Evolutionary conservation across 177 flowering plant genomes (phyloP).

Genomic region (Tripterygium wilfordii): DNA sequence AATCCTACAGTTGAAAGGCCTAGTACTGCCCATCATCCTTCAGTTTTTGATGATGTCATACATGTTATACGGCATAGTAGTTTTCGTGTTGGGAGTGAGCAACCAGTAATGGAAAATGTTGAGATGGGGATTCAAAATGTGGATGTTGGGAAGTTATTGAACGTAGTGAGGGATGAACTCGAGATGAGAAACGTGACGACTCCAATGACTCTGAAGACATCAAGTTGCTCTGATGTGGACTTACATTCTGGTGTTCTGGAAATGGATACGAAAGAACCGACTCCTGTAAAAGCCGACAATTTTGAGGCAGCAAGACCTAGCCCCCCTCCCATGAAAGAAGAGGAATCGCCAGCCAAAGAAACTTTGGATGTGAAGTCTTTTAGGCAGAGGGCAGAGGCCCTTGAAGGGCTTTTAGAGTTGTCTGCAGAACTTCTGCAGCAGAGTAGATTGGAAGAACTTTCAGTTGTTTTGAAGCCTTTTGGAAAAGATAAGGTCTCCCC

Average conservation of each 20-base stretch:
- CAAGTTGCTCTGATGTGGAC: slow-evolving; percentile 32
- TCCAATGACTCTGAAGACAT: slow-evolving; percentile 23
- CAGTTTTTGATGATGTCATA: slow-evolving; percentile 83
- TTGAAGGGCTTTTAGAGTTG: slow-evolving; percentile 72
- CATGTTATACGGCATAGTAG: slow-evolving; percentile 92
- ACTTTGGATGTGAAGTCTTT: slow-evolving; percentile 79
- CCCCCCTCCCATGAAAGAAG: slow-evolving; percentile 32
- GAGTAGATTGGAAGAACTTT: slow-evolving; percentile 59
- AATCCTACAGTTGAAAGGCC: slow-evolving; percentile 34
- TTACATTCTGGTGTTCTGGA: slow-evolving; percentile 26
- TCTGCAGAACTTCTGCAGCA: slow-evolving; percentile 75
- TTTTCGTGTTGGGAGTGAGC: slow-evolving; percentile 76
- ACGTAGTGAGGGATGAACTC: slow-evolving; percentile 61
- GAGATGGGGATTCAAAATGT: slow-evolving; percentile 60
- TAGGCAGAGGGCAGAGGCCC: slow-evolving; percentile 80
- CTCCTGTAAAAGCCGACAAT: slow-evolving; percentile 19
- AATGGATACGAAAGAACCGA: slow-evolving; percentile 25
- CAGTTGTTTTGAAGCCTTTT: slow-evolving; percentile 73
- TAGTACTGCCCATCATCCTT: slow-evolving; percentile 30
- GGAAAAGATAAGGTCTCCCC: slow-evolving; percentile 76
- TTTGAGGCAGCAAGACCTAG: slow-evolving; percentile 28
- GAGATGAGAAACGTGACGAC: slow-evolving; percentile 38
- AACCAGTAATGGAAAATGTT: slow-evolving; percentile 50
- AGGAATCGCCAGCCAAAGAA: slow-evolving; percentile 59
- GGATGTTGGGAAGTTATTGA: slow-evolving; percentile 65